Base-by-base conservation (phyloP, 768 basidiomycete genomes). In the Omphalotus guepiniiformis region DNA sequence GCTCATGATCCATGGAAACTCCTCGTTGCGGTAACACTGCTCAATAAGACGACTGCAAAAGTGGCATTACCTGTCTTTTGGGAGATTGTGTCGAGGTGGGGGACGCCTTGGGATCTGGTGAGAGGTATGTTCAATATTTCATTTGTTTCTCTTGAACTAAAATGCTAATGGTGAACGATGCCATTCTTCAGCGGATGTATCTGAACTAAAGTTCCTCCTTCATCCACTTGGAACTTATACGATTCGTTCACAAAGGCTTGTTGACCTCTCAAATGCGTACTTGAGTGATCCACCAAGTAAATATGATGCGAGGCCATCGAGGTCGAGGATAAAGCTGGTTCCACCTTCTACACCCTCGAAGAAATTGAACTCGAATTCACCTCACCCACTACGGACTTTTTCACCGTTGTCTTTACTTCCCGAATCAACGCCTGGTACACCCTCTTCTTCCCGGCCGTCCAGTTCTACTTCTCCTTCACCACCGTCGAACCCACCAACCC, bases 1-100 rank as follows among this genome's bases (percentile, higher is more conserved):
- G 68, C 73, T 0, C 60, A 73, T 16, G 72, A 82, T 53, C 81
- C 83, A 5, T 88, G 85, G 83, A 85, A 80, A 59, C 60, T 89
- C 28, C 67, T 89, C 6, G 69, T 88, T 16, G 82, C 80, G 1
- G 79, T 78, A 5, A 80, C 75, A 28, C 66, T 89, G 4, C 73
- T 89, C 16, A 89, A 90, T 57, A 82, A 83, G 58, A 87, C 88
- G 0, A 63, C 76, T 0, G 85, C 81, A 12, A 75, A 73, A 55
- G 63, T 71, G 12, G 82, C 85, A 7, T 72, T 85, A 26, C 88
- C 87, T 2, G 68, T 83, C 12, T 85, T 87, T 55, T 78, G 75
- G 72, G 60, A 67, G 18, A 66, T 89, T 22, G 56, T 86, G 13
- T 49, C 60, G 4, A 69, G 62, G 18, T 89, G 83, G 80, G 77